Conservation (phyloP, 75 land plant genomes). For the Pinus tabuliformis region DNA sequence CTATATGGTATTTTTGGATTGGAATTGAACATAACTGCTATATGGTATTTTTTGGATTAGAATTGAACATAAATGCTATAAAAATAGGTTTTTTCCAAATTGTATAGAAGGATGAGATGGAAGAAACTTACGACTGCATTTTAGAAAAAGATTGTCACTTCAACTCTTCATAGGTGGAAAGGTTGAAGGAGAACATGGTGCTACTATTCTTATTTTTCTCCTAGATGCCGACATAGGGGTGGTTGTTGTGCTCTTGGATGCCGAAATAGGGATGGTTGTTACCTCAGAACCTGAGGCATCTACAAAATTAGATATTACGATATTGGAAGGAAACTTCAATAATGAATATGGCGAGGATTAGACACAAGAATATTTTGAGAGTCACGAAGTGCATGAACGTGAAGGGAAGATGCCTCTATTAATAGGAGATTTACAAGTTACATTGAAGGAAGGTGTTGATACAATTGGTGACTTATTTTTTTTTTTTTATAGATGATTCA, state of each 20-base stretch:
- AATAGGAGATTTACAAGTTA: not conserved
- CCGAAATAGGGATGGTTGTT: not conserved
- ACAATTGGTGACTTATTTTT: conserved; percentile 83
- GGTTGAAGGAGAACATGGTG: conserved; percentile 90
- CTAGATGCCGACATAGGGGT: conserved; percentile 64
- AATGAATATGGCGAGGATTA: conserved; percentile 73
- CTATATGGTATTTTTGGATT: not conserved
- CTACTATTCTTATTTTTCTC: conserved; percentile 77
- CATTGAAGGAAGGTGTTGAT: conserved; percentile 93
- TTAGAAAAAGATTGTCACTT: conserved; percentile 70
- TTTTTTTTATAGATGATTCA: conserved; percentile 56
- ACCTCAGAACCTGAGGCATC: conserved; percentile 74
- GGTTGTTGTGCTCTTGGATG: not conserved
- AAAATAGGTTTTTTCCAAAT: no score
- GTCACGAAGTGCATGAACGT: conserved; percentile 37
- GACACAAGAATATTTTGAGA: conserved; percentile 88
- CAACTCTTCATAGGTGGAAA: conserved; percentile 97
- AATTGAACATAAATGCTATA: no score
- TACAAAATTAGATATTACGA: conserved; percentile 33
- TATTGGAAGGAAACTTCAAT: no score
- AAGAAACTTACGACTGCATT: conserved; percentile 72
- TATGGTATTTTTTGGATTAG: not conserved
- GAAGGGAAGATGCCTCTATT: no score
- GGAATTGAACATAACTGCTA: no score
- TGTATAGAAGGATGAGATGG: conserved; percentile 80